These are phyloP conservation scores for Brasenia schreberi DNA, from an alignment of 164 flowering plant species.

Conservation along the genomic window DNA sequence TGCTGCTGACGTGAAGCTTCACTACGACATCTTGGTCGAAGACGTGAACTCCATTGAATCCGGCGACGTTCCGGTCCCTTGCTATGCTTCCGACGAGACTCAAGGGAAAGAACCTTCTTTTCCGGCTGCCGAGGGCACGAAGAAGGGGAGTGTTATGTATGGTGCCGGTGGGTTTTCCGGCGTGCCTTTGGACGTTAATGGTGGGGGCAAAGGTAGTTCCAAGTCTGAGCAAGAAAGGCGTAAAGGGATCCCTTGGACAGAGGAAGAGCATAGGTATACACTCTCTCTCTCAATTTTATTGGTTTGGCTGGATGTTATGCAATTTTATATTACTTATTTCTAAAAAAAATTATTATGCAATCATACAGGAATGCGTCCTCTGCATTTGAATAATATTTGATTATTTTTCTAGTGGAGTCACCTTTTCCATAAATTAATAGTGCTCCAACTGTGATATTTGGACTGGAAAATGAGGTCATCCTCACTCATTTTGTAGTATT, in stretches of 20 bases:
- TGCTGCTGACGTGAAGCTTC: constrained; percentile 41
- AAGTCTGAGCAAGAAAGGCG: constrained; percentile 65
- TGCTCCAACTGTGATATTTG: background rate
- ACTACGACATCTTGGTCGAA: constrained; percentile 40
- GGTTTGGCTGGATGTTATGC: background rate
- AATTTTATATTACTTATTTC: background rate
- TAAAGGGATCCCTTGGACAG: constrained; percentile 93
- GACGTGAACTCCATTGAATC: constrained; percentile 66
- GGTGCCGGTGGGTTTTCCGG: constrained; percentile 8
- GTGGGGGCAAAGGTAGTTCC: constrained; percentile 23
- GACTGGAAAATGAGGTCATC: background rate
- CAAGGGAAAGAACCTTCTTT: constrained; percentile 9
- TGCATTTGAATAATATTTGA: background rate
- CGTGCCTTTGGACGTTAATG: constrained; percentile 17
- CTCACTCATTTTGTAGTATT: background rate
- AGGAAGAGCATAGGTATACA: constrained; percentile 78
- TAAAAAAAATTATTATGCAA: background rate
- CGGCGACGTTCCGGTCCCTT: constrained; percentile 51
- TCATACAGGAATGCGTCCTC: no score
- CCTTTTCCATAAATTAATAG: background rate
- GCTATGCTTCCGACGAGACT: constrained; percentile 31
- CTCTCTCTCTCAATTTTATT: background rate
- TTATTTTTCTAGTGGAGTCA: background rate
- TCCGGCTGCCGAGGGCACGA: constrained; percentile 5
- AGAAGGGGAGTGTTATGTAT: constrained; percentile 12